phyloP scores from a whole-genome alignment of 352 stramenopile species.

The Pythium coloratum region DNA sequence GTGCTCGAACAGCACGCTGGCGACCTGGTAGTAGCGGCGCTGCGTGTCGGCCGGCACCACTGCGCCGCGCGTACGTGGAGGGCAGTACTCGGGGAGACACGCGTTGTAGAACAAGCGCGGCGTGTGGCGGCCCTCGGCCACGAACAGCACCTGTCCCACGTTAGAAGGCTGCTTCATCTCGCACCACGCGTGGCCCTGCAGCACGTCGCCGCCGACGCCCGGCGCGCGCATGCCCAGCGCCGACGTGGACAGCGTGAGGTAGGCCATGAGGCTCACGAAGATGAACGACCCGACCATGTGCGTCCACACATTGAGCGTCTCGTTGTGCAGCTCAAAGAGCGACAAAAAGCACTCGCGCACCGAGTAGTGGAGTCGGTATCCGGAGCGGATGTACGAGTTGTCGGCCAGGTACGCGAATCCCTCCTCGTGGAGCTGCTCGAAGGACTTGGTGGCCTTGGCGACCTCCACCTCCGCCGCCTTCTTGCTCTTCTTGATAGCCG shows the following conservation, averaged over 20 bases:
- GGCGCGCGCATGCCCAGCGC: constrained; percentile 33
- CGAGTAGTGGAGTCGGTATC: constrained; percentile 86
- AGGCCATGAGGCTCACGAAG: constrained; percentile 78
- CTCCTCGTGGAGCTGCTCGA: constrained; percentile 75
- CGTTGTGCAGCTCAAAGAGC: constrained; percentile 88
- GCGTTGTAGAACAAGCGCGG: constrained; percentile 43
- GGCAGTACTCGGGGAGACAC: constrained; percentile 45
- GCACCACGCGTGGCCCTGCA: constrained; percentile 31
- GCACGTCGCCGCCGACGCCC: constrained; percentile 27
- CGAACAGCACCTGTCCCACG: constrained; percentile 25
- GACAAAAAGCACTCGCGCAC: constrained; percentile 71
- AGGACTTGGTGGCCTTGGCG: constrained; percentile 39
- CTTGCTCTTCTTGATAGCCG: constrained; percentile 15
- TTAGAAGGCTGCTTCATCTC: constrained; percentile 7
- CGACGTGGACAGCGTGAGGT: constrained; percentile 60
- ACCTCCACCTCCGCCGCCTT: constrained; percentile 7
- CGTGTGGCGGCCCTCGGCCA: constrained; percentile 55
- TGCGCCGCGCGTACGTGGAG: constrained; percentile 24
- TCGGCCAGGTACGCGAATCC: constrained; percentile 81
- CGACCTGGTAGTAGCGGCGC: constrained; percentile 73
- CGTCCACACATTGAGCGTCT: constrained; percentile 89
- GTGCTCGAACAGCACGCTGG: constrained; percentile 80
- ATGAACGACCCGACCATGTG: constrained; percentile 86
- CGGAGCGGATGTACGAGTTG: constrained; percentile 87
- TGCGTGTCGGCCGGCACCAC: constrained; percentile 32